Conservation (phyloP, 371 early-diverging fungal genomes). For the Circinella umbellata region DNA sequence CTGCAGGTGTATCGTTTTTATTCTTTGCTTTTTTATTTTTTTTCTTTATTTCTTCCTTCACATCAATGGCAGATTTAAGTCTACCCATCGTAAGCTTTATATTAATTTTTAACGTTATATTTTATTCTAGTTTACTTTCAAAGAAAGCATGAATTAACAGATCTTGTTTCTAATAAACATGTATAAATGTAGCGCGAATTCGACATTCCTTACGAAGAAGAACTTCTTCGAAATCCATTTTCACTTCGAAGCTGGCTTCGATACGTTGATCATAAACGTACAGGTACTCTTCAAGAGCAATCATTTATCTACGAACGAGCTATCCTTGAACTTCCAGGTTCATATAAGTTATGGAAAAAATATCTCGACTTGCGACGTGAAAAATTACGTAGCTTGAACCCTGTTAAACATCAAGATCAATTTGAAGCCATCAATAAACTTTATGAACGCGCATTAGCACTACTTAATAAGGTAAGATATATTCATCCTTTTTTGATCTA, state of each 20-base stretch:
- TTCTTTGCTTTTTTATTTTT: background rate
- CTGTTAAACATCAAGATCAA: constrained; percentile 56
- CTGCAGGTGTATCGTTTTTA: too few species aligned
- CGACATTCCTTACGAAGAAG: constrained; percentile 90
- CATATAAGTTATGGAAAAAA: constrained; percentile 94
- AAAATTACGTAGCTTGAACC: constrained; percentile 54
- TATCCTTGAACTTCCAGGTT: constrained; percentile 85
- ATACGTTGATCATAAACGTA: constrained; percentile 87
- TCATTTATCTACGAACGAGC: constrained; percentile 89
- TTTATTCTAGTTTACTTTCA: too few species aligned
- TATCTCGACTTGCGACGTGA: constrained; percentile 81
- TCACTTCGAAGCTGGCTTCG: constrained; percentile 86
- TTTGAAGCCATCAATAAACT: constrained; percentile 72
- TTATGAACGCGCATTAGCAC: constrained; percentile 87
- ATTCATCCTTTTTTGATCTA: background rate
- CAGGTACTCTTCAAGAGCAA: constrained; percentile 44
- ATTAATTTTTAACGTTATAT: too few species aligned
- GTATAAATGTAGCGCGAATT: constrained; percentile 54
- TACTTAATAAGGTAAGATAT: constrained; percentile 83
- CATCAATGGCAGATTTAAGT: background rate
- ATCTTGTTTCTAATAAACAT: too few species aligned
- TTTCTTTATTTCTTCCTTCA: background rate
- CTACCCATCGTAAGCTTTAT: background rate
- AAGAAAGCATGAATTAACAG: too few species aligned
- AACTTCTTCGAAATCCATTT: constrained; percentile 85